These are phyloP conservation scores for Paecilomyces fulvus DNA, from an alignment of 2,329 filamentous ascomycete species.

Conservation along the genomic window DNA sequence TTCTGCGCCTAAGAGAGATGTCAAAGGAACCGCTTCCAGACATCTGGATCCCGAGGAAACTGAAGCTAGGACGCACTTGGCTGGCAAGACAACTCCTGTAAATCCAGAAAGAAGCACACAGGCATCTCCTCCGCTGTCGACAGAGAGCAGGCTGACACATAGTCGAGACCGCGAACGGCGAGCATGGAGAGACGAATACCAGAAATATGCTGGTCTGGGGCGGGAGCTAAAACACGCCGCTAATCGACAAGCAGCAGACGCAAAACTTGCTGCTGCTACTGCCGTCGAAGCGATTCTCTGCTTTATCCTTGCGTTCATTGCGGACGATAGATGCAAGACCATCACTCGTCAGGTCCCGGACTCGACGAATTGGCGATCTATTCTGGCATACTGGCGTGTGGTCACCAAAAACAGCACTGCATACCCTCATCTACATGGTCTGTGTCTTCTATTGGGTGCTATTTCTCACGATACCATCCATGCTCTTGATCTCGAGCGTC, in stretches of 20 bases:
- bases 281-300: slow-evolving; percentile 39
- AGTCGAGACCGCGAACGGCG: slow-evolving; percentile 28
- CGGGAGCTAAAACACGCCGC: slow-evolving; percentile 40
- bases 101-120: slow-evolving; percentile 17
- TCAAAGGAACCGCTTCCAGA: slow-evolving; percentile 28
- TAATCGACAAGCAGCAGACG: slow-evolving; percentile 26
- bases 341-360: slow-evolving; percentile 29
- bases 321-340: slow-evolving; percentile 32
- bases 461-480: slow-evolving; percentile 40
- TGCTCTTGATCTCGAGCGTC: slow-evolving; percentile 35
- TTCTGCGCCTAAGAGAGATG: slow-evolving; percentile 36
- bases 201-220: slow-evolving; percentile 35
- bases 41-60: slow-evolving; percentile 31
- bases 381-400: slow-evolving; percentile 40
- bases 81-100: slow-evolving; percentile 20
- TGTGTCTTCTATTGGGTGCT: slow-evolving; percentile 39
- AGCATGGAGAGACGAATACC: slow-evolving; percentile 36
- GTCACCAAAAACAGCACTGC: slow-evolving; percentile 30
- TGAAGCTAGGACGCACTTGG: slow-evolving; percentile 32
- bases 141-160: slow-evolving; percentile 12
- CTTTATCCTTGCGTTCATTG: slow-evolving; percentile 40
- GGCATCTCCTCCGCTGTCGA: slow-evolving; percentile 18
- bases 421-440: slow-evolving; percentile 34
- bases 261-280: slow-evolving; percentile 31
- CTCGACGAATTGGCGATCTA: slow-evolving; percentile 38